Evolutionary conservation across 352 stramenopile species (phyloP), one percentile per base, ranked within the genome.

Genomic region (Globisporangium canariense): DNA sequence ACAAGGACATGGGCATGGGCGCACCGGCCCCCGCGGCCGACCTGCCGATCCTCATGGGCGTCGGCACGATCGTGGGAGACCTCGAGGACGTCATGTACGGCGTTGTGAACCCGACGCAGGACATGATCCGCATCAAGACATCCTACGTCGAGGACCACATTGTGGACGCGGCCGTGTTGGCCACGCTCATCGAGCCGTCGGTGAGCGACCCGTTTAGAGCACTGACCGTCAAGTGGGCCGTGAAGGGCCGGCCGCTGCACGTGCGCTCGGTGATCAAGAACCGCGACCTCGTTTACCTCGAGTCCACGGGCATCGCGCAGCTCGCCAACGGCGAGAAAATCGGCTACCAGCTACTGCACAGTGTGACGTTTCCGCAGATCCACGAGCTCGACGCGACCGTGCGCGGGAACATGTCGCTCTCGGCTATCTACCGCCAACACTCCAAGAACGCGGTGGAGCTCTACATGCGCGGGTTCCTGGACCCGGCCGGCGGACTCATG

Each of bases 211-310:
- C 56, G 18, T 63, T 68, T 30, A 40, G 46, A 3, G 46, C 47
- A 1, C 46, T 68, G 20, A 68, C 62, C 14, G 60, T 91, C 49
- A 86, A 86, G 46, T 89, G 82, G 82, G 71, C 64, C 51, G 76
- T 88, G 36, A 89, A 89, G 50, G 73, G 58, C 52, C 38, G 75
- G 57, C 52, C 75, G 51, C 25, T 75, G 60, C 50, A 76, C 63
- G 40, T 86, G 66, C 64, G 78, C 62, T 45, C 70, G 56, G 58
- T 89, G 11, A 72, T 88, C 18, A 81, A 83, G 51, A 80, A 86
- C 66, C 79, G 82, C 18, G 82, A 91, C 69, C 73, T 79, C 40
- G 82, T 87, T 54, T 87, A 79, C 55, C 62, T 91, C 53, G 79
- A 91, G 58, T 79, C 79, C 13, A 88, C 71, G 7, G 82, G 82